These are phyloP conservation scores for Torulaspora delbrueckii DNA, from an alignment of 805 yeast genomes.

Conservation along the genomic window DNA sequence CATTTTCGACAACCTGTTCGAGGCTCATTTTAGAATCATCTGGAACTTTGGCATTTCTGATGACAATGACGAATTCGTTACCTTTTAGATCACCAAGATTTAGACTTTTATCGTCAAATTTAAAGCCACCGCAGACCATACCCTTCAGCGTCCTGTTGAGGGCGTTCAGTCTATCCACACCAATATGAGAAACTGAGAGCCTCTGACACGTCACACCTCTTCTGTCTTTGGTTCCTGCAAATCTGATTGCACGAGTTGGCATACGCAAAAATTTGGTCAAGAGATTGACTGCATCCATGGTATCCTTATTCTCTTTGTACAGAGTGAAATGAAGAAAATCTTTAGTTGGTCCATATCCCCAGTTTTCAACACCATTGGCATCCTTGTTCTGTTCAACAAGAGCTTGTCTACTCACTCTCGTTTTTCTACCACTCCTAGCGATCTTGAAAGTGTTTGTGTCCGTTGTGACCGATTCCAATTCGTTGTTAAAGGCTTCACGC, in stretches of 20 bases:
- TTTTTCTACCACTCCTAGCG: constrained; percentile 45
- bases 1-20: constrained; percentile 44
- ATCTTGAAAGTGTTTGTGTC: constrained; percentile 60
- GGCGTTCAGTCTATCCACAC: constrained; percentile 68
- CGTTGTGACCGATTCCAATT: constrained; percentile 75
- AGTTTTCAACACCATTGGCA: constrained; percentile 52
- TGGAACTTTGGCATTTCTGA: constrained; percentile 58
- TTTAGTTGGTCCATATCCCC: constrained; percentile 69
- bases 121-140: constrained; percentile 73
- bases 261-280: constrained; percentile 68
- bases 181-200: constrained; percentile 61
- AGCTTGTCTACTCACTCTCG: constrained; percentile 38
- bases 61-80: constrained; percentile 80
- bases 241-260: constrained; percentile 66
- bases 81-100: constrained; percentile 82
- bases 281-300: constrained; percentile 87
- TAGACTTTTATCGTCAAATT: constrained; percentile 56
- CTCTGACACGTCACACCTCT: constrained; percentile 93
- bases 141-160: constrained; percentile 74
- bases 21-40: constrained; percentile 35
- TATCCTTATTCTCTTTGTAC: constrained; percentile 92
- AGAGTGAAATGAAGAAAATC: constrained; percentile 69
- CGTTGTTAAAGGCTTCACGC: constrained; percentile 66
- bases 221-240: constrained; percentile 95
- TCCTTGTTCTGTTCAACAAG: constrained; percentile 36